A percentile compares a stretch with the other conserved stretches of the same genome.
These are phyloP conservation scores for Gossypium stocksii DNA, from an alignment of 345 rosid genomes.

Conservation along the genomic window DNA sequence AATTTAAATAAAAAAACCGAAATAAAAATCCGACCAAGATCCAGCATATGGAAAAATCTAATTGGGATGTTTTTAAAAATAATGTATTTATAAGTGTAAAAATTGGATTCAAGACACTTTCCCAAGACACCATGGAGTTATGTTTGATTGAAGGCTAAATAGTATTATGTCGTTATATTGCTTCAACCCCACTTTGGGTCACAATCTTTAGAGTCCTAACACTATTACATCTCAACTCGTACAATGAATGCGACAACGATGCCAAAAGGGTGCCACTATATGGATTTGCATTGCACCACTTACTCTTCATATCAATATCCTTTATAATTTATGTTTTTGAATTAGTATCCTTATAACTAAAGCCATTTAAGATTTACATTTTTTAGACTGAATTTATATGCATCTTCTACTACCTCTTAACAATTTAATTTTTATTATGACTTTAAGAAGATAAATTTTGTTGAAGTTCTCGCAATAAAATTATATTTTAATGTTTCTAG, in stretches of 20 bases:
- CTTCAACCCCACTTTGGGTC: slow-evolving; percentile 12
- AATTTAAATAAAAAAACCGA: no score
- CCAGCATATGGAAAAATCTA: no score
- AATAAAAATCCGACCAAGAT: no score
- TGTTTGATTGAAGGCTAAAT: neutral
- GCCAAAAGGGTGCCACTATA: neutral
- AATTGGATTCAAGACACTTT: neutral
- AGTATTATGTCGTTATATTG: neutral
- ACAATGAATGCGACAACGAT: slow-evolving; percentile 8
- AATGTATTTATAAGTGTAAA: no score
- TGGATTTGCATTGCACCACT: neutral
- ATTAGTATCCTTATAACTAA: neutral
- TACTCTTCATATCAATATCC: neutral
- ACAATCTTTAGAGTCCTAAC: neutral
- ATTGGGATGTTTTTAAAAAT: no score
- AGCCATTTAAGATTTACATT: neutral
- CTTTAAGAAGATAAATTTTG: no score
- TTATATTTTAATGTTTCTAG: no score
- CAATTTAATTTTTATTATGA: no score
- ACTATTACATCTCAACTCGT: slow-evolving; percentile 10
- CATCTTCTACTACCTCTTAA: neutral
- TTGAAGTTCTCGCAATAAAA: no score
- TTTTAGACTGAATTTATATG: neutral
- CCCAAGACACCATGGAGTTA: neutral
- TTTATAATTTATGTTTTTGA: neutral